phyloP scores from a whole-genome alignment of 2,329 filamentous ascomycete genomes.

The Periglandula ipomoeae region DNA sequence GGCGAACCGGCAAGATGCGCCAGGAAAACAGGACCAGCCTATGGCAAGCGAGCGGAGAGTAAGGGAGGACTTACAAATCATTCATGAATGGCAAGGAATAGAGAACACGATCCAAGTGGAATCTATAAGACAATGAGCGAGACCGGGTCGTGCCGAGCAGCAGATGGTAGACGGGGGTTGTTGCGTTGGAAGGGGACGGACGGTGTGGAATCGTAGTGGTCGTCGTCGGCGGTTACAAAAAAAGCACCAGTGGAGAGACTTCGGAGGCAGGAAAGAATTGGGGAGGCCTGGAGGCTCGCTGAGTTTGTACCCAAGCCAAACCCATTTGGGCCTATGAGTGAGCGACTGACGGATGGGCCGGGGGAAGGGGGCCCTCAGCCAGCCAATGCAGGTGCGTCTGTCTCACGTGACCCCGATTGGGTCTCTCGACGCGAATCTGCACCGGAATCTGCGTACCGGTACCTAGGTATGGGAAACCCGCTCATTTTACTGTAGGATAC shows the following conservation, averaged over 20 bases:
- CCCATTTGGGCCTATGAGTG: slow-evolving; percentile 11
- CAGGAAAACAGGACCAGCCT: slow-evolving; percentile 17
- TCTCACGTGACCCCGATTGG: too few relatives aligned
- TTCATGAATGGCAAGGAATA: slow-evolving; percentile 34
- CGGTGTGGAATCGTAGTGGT: slow-evolving; percentile 14
- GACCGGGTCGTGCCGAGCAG: slow-evolving; percentile 5
- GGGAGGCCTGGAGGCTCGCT: slow-evolving; percentile 18
- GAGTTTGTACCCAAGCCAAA: slow-evolving; percentile 17
- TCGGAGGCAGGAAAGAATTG: slow-evolving; percentile 30
- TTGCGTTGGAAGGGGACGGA: slow-evolving; percentile 24
- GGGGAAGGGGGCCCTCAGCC: too few relatives aligned
- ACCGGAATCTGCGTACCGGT: too few relatives aligned
- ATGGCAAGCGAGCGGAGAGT: slow-evolving; percentile 9
- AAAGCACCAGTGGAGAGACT: slow-evolving; percentile 25
- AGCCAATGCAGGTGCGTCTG: too few relatives aligned
- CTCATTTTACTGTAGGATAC: too few relatives aligned
- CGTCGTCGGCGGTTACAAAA: slow-evolving; percentile 18
- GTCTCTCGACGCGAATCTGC: too few relatives aligned
- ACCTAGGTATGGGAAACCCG: too few relatives aligned
- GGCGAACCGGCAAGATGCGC: slow-evolving; percentile 28
- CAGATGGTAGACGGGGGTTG: slow-evolving; percentile 16
- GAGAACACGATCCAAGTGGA: slow-evolving; percentile 18
- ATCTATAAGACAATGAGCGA: background rate
- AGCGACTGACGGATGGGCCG: too few relatives aligned
- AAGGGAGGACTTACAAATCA: slow-evolving; percentile 39